Evolutionary conservation across 2,329 filamentous ascomycete genomes (phyloP), one percentile per base, ranked within the genome.

Genomic region (Fusarium continuum): DNA sequence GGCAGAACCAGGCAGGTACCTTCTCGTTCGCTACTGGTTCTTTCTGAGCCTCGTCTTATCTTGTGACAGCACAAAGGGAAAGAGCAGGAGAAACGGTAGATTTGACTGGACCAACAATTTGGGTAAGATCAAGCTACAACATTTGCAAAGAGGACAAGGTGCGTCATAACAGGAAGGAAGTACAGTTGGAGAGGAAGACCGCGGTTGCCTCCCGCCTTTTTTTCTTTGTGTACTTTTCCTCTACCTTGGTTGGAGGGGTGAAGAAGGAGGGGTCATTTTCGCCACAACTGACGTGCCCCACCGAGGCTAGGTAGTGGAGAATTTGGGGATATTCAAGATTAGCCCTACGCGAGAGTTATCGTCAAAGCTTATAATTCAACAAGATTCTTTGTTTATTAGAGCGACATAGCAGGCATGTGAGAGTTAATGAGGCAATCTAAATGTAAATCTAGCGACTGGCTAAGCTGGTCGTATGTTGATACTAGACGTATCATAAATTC

Each of bases 121-220:
- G 34, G 46, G 26, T 17, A 47, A 54, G 49, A 45, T 54, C 48
- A 50, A 58, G 40, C n/a, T 53, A 55, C 45, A 55, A 22, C 29
- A 46, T 62, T 41, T 14, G 35, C 38, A 43, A 41, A 47, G 36
- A 53, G 40, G 50, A 49, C 49, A 60, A 38, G 32, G 55, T 71
- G 69, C 69, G 69, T 71, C 69, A 71, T 71, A 70, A 69, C 67
- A 70, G 14, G 45, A 44, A 54, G n/a, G 17, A 52, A 35, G 55
- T 59, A 45, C 39, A 45, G 46, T 49, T 34, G 38, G 29, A 34
- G 32, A 35, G 31, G 26, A 54, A 66, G 50, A 34, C 65, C 19
- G 40, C 44, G 55, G 55, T 36, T 60, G 56, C 48, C 57, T 54
- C 25, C 25, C 34, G n/a, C 39, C 44, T 64, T 63, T 60, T 62